Conservation (phyloP, 2,329 filamentous ascomycete species). For the Fusarium anguioides region DNA sequence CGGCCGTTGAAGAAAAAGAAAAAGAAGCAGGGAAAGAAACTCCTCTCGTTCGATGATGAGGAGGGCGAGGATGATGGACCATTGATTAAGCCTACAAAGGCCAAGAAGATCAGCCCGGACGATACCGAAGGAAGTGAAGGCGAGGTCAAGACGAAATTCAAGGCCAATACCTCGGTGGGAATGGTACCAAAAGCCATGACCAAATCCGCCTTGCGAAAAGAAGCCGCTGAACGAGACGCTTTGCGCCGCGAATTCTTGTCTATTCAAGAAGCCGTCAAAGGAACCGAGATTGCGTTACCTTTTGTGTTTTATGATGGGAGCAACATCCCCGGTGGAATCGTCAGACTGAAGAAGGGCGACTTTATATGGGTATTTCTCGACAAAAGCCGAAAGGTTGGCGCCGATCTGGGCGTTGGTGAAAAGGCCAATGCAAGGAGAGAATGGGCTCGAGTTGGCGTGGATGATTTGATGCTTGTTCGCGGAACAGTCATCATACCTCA, state of each 20-base stretch:
- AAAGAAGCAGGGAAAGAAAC: slow-evolving; percentile 58
- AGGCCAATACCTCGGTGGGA: slow-evolving; percentile 69
- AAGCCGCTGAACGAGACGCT: slow-evolving; percentile 81
- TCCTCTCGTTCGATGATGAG: slow-evolving; percentile 75
- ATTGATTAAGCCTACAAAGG: slow-evolving; percentile 47
- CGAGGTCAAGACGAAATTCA: slow-evolving; percentile 59
- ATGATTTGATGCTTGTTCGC: slow-evolving; percentile 93
- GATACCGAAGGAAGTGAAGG: slow-evolving; percentile 45
- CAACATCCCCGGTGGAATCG: slow-evolving; percentile 84
- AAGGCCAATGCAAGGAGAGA: slow-evolving; percentile 75
- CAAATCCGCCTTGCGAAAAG: slow-evolving; percentile 80
- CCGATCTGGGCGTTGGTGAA: slow-evolving; percentile 79
- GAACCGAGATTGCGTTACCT: slow-evolving; percentile 87
- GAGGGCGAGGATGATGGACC: slow-evolving; percentile 68
- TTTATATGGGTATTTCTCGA: slow-evolving; percentile 94
- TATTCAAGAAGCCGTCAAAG: slow-evolving; percentile 87
- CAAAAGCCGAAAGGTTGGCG: slow-evolving; percentile 88
- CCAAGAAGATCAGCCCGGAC: slow-evolving; percentile 52
- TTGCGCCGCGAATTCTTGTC: slow-evolving; percentile 84
- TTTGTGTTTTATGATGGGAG: slow-evolving; percentile 98
- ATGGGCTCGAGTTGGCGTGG: slow-evolving; percentile 94
- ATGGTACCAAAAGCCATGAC: slow-evolving; percentile 75
- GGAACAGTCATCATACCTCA: slow-evolving; percentile 94
- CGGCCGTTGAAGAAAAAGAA: slow-evolving; percentile 52
- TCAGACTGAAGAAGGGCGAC: slow-evolving; percentile 92